Evolutionary conservation across 805 yeast genomes (phyloP), one percentile per base, ranked within the genome.

Genomic region (Candida tibetensis): DNA sequence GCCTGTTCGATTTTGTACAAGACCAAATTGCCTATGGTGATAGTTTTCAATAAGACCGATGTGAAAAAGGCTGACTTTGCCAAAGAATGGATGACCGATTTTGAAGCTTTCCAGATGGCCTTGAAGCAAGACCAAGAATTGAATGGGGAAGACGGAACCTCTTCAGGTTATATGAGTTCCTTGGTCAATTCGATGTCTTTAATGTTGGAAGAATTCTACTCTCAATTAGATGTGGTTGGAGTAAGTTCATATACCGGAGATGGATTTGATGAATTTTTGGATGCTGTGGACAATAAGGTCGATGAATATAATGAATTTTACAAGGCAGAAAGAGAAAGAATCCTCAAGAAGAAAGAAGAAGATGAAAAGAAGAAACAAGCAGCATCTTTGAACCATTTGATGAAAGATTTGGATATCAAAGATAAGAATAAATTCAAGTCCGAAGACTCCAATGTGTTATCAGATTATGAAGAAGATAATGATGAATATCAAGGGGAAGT

Each of bases 1-100:
- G 99, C 99, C 0, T 93, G 99, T 66, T 91, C 98, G 5, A 91
- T 93, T 35, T 72, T 93, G 32, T 93, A 93, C 69, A 93, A 93
- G 64, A 91, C 97, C 16, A 90, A 91, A 57, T 73, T 93, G 39
- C 99, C 99, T 13, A 89, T 93, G 96, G 83, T 93, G 52, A 75
- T 93, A 18, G 99, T 93, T 1, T 93, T 93, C 72, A 93, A 93
- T 67, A 93, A 93, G 64, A 85, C 93, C 2, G 99, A 93, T 64
- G 90, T 85, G 4, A 71, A 82, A 49, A 82, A 83, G 42, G 86
- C 95, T 0, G 82, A 77, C 34, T 89, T 90, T 65, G 97, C 96
- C 16, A 81, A 79, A 55, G 95, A 87, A 48, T 93, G 99, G 99
- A 88, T 93, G 97, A 77, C 82, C 2, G 99, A 93, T 64, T 93